A percentile compares a stretch with the other conserved stretches of the same genome.
Evolutionary conservation across 2,329 filamentous ascomycete genomes (phyloP).

Genomic region (Colletotrichum sp.): DNA sequence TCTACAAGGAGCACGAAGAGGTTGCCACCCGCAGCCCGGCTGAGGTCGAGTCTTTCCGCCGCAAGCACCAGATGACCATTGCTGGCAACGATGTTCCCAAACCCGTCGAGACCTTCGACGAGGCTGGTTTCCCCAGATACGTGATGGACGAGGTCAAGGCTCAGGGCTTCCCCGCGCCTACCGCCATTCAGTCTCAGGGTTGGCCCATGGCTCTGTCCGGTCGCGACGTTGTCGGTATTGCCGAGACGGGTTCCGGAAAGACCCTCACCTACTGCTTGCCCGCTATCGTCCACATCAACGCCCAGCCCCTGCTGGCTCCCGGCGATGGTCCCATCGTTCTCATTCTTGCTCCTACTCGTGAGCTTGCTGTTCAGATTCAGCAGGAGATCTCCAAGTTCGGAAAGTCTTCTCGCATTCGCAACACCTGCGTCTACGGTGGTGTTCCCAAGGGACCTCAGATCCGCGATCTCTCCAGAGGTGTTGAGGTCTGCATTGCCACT

Average conservation of each 20-base stretch:
- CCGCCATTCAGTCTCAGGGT: conserved; percentile 96
- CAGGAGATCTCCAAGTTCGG: conserved; percentile 99
- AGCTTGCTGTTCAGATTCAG: conserved; percentile 98
- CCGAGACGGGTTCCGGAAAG: conserved; percentile 99
- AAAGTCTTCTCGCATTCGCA: conserved; percentile 95
- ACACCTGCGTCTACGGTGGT: conserved; percentile 99
- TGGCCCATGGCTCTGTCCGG: conserved; percentile 99
- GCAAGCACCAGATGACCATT: conserved; percentile 83
- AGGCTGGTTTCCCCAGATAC: conserved; percentile 95
- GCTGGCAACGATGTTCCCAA: conserved; percentile 83
- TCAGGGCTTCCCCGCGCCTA: conserved; percentile 92
- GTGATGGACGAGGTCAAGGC: conserved; percentile 99
- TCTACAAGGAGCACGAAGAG: conserved; percentile 93
- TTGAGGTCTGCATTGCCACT: conserved; percentile 98
- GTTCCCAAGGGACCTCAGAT: conserved; percentile 98
- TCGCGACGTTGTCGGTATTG: conserved; percentile 98
- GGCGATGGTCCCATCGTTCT: conserved; percentile 97
- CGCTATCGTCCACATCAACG: conserved; percentile 99
- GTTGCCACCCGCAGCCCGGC: conserved; percentile 76
- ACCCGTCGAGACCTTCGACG: conserved; percentile 95
- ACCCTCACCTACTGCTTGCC: conserved; percentile 98
- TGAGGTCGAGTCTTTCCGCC: conserved; percentile 89
- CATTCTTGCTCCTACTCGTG: conserved; percentile 94
- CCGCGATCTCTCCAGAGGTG: conserved; percentile 89
- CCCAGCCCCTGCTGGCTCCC: conserved; percentile 91